Base-by-base conservation (phyloP, 345 rosid species). In the Raphanus sativus region DNA sequence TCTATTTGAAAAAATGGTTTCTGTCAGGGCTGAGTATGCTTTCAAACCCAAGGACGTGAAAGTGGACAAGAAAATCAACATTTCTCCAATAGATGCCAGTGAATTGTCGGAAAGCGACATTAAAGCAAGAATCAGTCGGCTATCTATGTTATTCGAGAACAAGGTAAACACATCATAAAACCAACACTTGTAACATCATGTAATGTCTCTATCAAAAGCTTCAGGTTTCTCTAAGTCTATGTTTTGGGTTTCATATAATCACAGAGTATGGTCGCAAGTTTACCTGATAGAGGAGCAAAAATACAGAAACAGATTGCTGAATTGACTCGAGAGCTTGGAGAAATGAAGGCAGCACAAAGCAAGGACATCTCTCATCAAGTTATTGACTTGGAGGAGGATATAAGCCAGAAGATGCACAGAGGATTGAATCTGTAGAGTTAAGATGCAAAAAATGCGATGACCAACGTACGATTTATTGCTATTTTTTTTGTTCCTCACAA, bases 11-110 rank as follows among this genome's bases (percentile, higher is more conserved):
- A 62, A 42, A 9, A n/a, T 61, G 15, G 10, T 77, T 75, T 68
- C 64, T 75, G 55, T 32, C 81, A 91, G 99, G 84, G 93, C 97
- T 52, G 86, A 72, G 69, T 84, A 77, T 76, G 99, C 99, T 40
- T 89, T 92, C 86, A 92, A 91, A 21, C 98, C 98, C 1, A 89
- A 91, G 86, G 97, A 92, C 80, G 76, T 91, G 54, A 84, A 80
- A n/a, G 63, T 77, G 55, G 81, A 55, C 74, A 81, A 75, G 86
- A 90, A 73, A 80, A 63, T 74, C 67, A 81, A 73, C 56, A 79
- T 84, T 70, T 87, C 94, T 17, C 89, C 98, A 0, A 76, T 69
- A 6, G 77, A 77, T 25, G 33, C n/a, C 13, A 80, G 77, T 36
- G 89, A 89, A 76, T 63, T 82, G 86, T 82, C 90, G 6, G 96